Base-by-base conservation (phyloP, 2,329 filamentous ascomycete species). In the Escovopsis sp. region DNA sequence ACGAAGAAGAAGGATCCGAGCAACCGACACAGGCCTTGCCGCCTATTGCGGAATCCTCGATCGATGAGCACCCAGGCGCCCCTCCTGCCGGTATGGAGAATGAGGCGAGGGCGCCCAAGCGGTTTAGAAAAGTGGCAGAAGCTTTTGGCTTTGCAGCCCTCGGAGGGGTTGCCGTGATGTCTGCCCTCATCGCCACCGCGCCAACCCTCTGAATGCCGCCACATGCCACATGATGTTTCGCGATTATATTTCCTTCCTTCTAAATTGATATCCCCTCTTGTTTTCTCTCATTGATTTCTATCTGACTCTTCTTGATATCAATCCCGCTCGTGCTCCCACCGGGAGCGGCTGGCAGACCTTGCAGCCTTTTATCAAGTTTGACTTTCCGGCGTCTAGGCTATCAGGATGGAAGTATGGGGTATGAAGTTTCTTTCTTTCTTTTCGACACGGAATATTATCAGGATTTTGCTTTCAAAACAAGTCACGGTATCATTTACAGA, bases 151-250 rank as follows among this genome's bases (percentile, higher is more conserved):
- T 58, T 33, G 60, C 57, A 10, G 57, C 61, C 5, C 48, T 64
- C 3, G 61, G 61, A 7, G 61, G 61, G 18, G 51, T 60, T 7
- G 60, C 60, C n/a, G 61, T 63, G 34, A 58, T 64, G 55, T 59
- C 60, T 23, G 61, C 59, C 4, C 47, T 64, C 33, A 64, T 64
- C 40, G 61, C 59, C 18, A 64, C 60, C 3, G 61, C 61, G 3
- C 61, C 61, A 3, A 45, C 43, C 2, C 44, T 55, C 15, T 57
- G 35, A 51, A 12, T 3, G 4, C 26, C 8, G 8, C 28, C 11
- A 32, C 28, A 9, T 32, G 11, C 28, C 28, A 32, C 11, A 32
- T 9, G 28, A 11, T 11, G 10, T 9, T 38, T 7, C 12, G 5
- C 12, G 26, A 28, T 23, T 23, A 3, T 37, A 6, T 37, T 18